Evolutionary conservation across 495 filamentous ascomycete species (phyloP).

Genomic region (Aspergillus ostianus): DNA sequence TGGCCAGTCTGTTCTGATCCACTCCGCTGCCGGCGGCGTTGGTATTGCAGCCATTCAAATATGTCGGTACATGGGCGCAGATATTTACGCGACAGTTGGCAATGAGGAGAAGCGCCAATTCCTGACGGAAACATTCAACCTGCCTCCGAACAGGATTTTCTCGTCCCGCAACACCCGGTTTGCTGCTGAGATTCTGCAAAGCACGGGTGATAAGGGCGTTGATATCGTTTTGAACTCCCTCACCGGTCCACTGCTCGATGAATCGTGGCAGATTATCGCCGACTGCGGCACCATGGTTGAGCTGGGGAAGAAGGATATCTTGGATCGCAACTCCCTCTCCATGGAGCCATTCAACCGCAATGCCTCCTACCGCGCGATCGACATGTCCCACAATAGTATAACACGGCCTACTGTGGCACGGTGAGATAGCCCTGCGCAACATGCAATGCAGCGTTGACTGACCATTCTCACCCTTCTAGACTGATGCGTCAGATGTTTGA

Average conservation of each 20-base stretch:
- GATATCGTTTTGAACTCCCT: slow-evolving; percentile 1
- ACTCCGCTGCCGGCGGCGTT: slow-evolving; percentile 51
- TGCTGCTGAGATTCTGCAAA: not conserved
- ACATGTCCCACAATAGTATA: not conserved
- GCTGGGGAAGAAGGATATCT: slow-evolving; percentile 1
- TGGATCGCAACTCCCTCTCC: not conserved
- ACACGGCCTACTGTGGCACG: not conserved
- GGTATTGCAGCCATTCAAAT: slow-evolving; percentile 58
- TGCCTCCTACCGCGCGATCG: not conserved
- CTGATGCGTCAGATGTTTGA: not conserved
- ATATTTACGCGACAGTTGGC: not conserved
- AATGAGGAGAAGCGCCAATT: not conserved
- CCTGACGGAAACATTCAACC: not conserved
- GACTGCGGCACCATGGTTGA: slow-evolving; percentile 2
- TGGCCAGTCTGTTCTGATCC: slow-evolving; percentile 47
- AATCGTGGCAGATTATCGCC: slow-evolving; percentile 2
- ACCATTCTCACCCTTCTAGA: not conserved
- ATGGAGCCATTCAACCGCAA: slow-evolving; percentile 6
- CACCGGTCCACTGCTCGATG: not conserved
- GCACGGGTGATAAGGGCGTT: not conserved
- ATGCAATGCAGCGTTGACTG: not conserved
- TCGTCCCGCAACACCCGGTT: not conserved
- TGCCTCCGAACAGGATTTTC: not conserved
- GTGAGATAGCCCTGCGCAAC: not conserved
- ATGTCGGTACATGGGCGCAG: not conserved